These are phyloP conservation scores for Stemphylium lycopersici DNA, from an alignment of 2,329 filamentous ascomycete species.

Conservation along the genomic window DNA sequence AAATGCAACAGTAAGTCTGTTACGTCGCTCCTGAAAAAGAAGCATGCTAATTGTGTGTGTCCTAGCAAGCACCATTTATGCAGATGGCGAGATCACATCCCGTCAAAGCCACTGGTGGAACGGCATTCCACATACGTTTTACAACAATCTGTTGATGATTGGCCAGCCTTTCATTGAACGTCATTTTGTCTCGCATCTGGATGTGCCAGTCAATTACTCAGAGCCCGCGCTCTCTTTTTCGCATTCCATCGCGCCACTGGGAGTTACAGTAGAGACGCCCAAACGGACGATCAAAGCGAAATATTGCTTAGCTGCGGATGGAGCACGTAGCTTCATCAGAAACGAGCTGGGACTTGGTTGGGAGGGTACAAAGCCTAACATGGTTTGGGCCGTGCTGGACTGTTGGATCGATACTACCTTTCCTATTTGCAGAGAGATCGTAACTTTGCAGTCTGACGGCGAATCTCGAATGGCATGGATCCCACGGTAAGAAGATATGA, in stretches of 20 bases:
- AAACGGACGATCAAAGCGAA: constrained; percentile 15
- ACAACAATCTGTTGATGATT: constrained; percentile 60
- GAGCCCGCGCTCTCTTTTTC: constrained; percentile 46
- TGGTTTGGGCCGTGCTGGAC: constrained; percentile 59
- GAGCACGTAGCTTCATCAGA: constrained; percentile 23
- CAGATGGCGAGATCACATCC: constrained; percentile 55
- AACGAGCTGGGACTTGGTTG: constrained; percentile 49
- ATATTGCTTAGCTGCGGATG: constrained; percentile 25
- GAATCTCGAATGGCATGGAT: constrained; percentile 59
- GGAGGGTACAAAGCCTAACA: constrained; percentile 57
- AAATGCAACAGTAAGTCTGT: constrained; percentile 56
- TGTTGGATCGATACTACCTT: constrained; percentile 59
- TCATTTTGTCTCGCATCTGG: constrained; percentile 47
- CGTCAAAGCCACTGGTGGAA: constrained; percentile 59
- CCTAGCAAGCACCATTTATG: constrained; percentile 57
- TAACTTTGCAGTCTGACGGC: constrained; percentile 55
- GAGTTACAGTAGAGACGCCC: constrained; percentile 27
- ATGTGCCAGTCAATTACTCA: constrained; percentile 45
- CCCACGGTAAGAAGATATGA: constrained; percentile 39
- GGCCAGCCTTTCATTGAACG: constrained; percentile 56
- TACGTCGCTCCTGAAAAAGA: neutral
- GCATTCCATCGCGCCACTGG: constrained; percentile 21
- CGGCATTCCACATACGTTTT: constrained; percentile 52
- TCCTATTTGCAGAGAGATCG: constrained; percentile 55
- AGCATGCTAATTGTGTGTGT: neutral